Conservation (phyloP, 768 basidiomycete species). For the Porphyrellus cyaneotinctus region DNA sequence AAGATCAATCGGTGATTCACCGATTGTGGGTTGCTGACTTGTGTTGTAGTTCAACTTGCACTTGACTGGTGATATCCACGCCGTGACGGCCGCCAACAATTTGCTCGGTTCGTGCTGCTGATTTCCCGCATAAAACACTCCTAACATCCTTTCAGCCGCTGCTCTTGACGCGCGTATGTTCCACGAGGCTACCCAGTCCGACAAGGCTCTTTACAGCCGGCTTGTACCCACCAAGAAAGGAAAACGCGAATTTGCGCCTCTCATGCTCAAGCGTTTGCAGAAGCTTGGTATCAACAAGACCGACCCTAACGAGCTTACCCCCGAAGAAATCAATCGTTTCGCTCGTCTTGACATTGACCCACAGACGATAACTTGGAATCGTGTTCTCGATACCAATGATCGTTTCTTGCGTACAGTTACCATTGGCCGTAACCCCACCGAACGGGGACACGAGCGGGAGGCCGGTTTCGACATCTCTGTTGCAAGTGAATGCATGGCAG, state of each 20-base stretch:
- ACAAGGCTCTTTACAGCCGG: constrained; percentile 92
- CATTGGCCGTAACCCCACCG: constrained; percentile 85
- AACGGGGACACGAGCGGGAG: constrained; percentile 83
- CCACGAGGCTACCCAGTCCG: constrained; percentile 93
- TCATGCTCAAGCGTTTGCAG: constrained; percentile 93
- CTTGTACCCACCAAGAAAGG: constrained; percentile 93
- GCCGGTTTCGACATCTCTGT: constrained; percentile 97
- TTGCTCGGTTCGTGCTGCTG: constrained; percentile 58
- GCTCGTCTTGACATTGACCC: constrained; percentile 90
- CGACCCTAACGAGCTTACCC: constrained; percentile 85
- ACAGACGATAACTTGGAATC: constrained; percentile 95
- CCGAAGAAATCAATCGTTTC: constrained; percentile 87
- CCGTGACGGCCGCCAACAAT: constrained; percentile 96
- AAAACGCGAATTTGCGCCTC: constrained; percentile 87
- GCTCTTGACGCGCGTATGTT: constrained; percentile 96
- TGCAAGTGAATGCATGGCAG: constrained; percentile 97
- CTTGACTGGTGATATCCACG: constrained; percentile 96
- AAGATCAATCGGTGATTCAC: constrained; percentile 6
- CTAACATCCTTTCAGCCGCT: constrained; percentile 56
- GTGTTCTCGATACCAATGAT: constrained; percentile 95
- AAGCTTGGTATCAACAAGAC: constrained; percentile 96
- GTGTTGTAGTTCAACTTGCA: constrained; percentile 82
- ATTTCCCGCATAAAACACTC: background rate
- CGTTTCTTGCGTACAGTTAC: constrained; percentile 93
- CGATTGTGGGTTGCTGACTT: constrained; percentile 3